Evolutionary conservation across 2,329 filamentous ascomycete genomes (phyloP).

Genomic region (Stachybotrys chartarum): DNA sequence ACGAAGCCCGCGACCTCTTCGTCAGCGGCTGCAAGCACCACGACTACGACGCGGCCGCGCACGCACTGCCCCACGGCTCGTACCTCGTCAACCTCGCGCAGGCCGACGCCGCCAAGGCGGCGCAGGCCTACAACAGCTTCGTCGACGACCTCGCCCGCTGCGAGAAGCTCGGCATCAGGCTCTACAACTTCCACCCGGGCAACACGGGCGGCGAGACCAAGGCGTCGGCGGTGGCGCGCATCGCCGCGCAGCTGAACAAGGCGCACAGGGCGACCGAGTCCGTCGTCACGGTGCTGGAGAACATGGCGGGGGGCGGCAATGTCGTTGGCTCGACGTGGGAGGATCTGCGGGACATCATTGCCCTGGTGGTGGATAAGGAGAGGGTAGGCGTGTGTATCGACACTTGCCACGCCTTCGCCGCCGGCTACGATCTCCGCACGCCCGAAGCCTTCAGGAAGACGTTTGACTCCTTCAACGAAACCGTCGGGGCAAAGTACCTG

Average conservation of each 20-base stretch:
- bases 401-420: constrained; percentile 93
- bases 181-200: constrained; percentile 99
- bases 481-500: constrained; percentile 73
- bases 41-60: constrained; percentile 61
- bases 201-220: constrained; percentile 64
- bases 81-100: constrained; percentile 97
- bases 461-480: constrained; percentile 66
- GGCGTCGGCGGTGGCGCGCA: constrained; percentile 64
- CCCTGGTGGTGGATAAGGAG: constrained; percentile 67
- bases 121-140: constrained; percentile 80
- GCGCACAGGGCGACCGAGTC: constrained; percentile 68
- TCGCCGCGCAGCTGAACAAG: constrained; percentile 75
- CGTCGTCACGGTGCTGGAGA: constrained; percentile 84
- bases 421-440: constrained; percentile 81
- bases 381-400: constrained; percentile 93
- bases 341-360: constrained; percentile 81
- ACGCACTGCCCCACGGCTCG: constrained; percentile 85
- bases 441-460: constrained; percentile 67
- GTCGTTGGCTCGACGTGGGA: constrained; percentile 80
- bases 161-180: constrained; percentile 72
- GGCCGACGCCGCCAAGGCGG: constrained; percentile 68
- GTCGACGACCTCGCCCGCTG: constrained; percentile 83
- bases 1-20: constrained; percentile 64
- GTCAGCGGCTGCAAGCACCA: constrained; percentile 59
- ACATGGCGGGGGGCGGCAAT: constrained; percentile 88